Evolutionary conservation across 345 rosid genomes (phyloP).

Genomic region (Dipteronia dyeriana): DNA sequence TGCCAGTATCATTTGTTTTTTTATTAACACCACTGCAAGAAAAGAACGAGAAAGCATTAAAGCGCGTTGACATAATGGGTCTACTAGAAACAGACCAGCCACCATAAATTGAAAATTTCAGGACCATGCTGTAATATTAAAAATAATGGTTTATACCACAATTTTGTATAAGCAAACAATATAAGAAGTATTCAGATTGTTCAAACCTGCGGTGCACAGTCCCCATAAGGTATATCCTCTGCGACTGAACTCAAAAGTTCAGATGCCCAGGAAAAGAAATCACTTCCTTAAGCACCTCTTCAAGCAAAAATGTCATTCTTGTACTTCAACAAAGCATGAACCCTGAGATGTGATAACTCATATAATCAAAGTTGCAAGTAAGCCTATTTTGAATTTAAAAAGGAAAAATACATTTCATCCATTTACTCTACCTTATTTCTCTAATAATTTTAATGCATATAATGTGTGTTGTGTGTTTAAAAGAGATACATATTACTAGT

Average conservation of each 20-base stretch:
- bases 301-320: constrained; percentile 33
- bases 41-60: not conserved
- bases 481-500: not conserved
- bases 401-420: not conserved
- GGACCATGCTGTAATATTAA: constrained; percentile 9
- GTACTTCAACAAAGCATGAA: constrained; percentile 15
- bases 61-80: not conserved
- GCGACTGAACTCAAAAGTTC: constrained; percentile 28
- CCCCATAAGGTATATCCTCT: constrained; percentile 44
- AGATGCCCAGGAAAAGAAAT: constrained; percentile 19
- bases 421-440: not conserved
- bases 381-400: not conserved
- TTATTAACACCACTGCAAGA: constrained; percentile 61
- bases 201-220: constrained; percentile 66
- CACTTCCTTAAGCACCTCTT: constrained; percentile 31
- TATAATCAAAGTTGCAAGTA: not conserved
- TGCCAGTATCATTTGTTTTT: constrained; percentile 56
- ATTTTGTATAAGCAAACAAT: constrained; percentile 3
- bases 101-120: not conserved
- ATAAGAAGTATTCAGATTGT: not conserved
- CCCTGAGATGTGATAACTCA: constrained; percentile 14
- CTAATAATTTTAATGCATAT: not conserved
- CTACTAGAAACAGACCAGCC: not conserved
- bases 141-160: not conserved
- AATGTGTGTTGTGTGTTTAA: not conserved